phyloP scores from a whole-genome alignment of 176 grass and related monocot species.

The Oryza officinalis region DNA sequence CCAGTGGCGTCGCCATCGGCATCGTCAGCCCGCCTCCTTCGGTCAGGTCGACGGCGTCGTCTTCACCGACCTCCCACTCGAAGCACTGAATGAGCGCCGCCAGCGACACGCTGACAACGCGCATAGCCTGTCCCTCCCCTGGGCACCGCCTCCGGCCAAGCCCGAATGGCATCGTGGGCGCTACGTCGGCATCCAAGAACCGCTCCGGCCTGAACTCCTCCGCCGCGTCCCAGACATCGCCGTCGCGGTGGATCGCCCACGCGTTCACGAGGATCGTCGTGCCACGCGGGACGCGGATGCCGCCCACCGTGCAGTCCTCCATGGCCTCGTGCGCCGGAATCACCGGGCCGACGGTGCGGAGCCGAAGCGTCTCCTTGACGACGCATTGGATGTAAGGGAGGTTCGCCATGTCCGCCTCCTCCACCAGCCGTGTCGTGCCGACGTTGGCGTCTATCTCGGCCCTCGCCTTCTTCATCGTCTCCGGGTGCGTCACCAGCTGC shows the following conservation, averaged over 20 bases:
- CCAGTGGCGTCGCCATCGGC: constrained; percentile 34
- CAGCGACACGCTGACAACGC: constrained; percentile 38
- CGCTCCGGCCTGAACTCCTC: constrained; percentile 63
- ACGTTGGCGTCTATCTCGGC: constrained; percentile 41
- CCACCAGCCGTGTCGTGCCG: constrained; percentile 41
- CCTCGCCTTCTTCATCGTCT: constrained; percentile 32
- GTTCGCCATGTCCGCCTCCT: constrained; percentile 45
- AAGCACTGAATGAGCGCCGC: constrained; percentile 71
- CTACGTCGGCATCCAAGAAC: constrained; percentile 25
- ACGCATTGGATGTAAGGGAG: constrained; percentile 58
- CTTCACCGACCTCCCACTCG: constrained; percentile 42
- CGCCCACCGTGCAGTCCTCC: constrained; percentile 50
- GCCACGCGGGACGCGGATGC: constrained; percentile 41
- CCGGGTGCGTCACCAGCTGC: constrained; percentile 21
- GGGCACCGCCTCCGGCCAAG: constrained; percentile 58
- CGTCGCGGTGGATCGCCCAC: constrained; percentile 60
- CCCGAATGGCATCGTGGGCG: constrained; percentile 62
- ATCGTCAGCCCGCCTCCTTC: constrained; percentile 44
- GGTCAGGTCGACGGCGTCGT: constrained; percentile 38
- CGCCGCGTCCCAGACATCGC: constrained; percentile 56
- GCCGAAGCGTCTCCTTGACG: constrained; percentile 36
- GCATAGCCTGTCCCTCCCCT: constrained; percentile 52
- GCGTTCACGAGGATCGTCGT: constrained; percentile 70
- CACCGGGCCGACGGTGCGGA: constrained; percentile 25
- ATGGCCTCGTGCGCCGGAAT: constrained; percentile 65